These are phyloP conservation scores for Breviolum minutum DNA, from an alignment of 73 alveolate species.

Conservation along the genomic window DNA sequence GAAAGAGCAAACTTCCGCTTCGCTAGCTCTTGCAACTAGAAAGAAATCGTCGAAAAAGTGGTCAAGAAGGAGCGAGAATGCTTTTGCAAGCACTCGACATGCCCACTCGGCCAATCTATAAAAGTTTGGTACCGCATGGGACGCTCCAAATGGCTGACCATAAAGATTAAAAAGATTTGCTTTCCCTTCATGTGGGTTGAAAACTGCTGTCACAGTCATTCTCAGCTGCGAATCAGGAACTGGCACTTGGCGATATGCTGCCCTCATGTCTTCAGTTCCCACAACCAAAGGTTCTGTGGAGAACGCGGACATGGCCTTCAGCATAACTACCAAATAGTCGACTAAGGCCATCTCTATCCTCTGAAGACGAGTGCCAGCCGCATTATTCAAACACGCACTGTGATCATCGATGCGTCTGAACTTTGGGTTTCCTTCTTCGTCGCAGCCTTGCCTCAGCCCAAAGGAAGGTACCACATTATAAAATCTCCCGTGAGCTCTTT, in stretches of 20 bases:
- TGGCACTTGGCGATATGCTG: conserved; percentile 24
- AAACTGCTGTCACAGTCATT: conserved; percentile 8
- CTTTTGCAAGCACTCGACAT: neutral
- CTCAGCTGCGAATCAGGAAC: neutral
- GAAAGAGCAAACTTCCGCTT: neutral
- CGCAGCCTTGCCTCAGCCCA: conserved; percentile 22
- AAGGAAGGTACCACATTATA: neutral
- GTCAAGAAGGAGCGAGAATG: neutral
- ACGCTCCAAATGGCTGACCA: conserved; percentile 30
- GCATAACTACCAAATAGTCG: conserved; percentile 22
- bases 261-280: conserved; percentile 41
- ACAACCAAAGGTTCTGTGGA: neutral
- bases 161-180: neutral
- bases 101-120: conserved; percentile 8
- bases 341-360: conserved; percentile 3
- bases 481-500: neutral
- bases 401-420: conserved; percentile 21
- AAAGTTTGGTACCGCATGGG: conserved; percentile 31
- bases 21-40: neutral
- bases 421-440: neutral
- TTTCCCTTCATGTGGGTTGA: neutral
- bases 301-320: neutral
- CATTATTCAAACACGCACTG: neutral
- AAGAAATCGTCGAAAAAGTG: neutral
- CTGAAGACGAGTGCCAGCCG: neutral